Evolutionary conservation across 352 stramenopile species (phyloP), one percentile per base, ranked within the genome.

Genomic region (Globisporangium megalacanthum): DNA sequence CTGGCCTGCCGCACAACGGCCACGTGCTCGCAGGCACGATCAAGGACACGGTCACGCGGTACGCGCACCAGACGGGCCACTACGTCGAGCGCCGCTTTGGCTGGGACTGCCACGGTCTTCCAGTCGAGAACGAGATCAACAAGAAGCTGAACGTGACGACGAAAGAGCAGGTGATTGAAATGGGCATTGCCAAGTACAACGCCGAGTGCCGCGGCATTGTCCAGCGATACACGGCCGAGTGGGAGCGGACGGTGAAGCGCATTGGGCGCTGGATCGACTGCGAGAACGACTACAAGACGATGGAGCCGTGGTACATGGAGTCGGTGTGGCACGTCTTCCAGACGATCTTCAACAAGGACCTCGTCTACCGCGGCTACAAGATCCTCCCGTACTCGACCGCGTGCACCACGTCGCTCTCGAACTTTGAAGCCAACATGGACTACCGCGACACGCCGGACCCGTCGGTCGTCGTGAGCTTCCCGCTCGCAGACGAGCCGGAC

Each of bases 281-380:
- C 73, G 70, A 99, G 71, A 99, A 99, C 78, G 97, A 99, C 79
- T 99, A 99, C 83, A 99, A 99, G 79, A 99, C 97, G 14, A 98
- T 99, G 95, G 97, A 99, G 74, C 89, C 96, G 6, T 96, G 83
- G 65, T 99, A 98, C 86, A 99, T 99, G 97, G 97, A 99, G 77
- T 97, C 77, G 58, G 97, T 99, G 15, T 99, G 97, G 97, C 98
- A 98, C 92, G 97, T 99, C 25, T 99, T 99, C 80, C 92, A 94
- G 58, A 93, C 89, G 49, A 90, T 99, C 51, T 99, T 97, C 72
- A 83, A 99, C 52, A 99, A 99, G 76, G 85, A 94, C 42, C 84
- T 99, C 35, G 90, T 99, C 41, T 99, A 99, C 79, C 90, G 97
- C 46, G 97, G 97, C 33, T 99, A 98, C 83, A 99, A 99, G 84